Evolutionary conservation across 148 eudicot genomes (phyloP).

Genomic region (Rhododendron vialii): DNA sequence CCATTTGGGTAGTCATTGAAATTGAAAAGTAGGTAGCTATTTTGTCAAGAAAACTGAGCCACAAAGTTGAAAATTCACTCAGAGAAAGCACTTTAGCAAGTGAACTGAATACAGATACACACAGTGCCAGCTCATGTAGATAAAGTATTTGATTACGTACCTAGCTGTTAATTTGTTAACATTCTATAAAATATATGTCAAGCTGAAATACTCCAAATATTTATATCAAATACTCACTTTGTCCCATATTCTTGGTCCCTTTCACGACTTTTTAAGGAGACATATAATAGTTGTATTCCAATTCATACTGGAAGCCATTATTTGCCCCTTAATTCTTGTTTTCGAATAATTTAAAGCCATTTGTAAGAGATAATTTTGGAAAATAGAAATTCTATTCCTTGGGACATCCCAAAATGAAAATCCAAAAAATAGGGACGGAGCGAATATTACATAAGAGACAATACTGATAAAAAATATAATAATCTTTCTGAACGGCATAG

Average conservation of each 20-base stretch:
- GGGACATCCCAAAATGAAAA: neutral
- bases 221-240: neutral
- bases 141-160: neutral
- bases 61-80: neutral
- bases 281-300: neutral
- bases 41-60: slow-evolving; percentile 42
- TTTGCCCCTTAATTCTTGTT: neutral
- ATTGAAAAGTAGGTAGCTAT: slow-evolving; percentile 87
- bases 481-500: slow-evolving; percentile 24
- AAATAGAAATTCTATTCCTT: neutral
- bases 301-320: neutral
- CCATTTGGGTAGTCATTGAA: slow-evolving; percentile 97
- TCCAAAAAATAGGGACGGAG: neutral
- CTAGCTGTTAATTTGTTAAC: neutral
- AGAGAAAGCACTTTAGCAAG: slow-evolving; percentile 8
- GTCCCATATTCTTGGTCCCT: neutral
- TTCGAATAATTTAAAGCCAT: neutral
- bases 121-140: neutral
- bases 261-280: neutral
- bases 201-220: neutral
- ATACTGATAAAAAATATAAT: neutral
- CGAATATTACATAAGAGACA: neutral
- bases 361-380: neutral
- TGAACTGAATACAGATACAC: neutral
- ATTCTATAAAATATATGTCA: neutral